Percentiles rank a stretch among this genome's conserved stretches.
These are phyloP conservation scores for Aureobasidium sp. DNA, from an alignment of 2,329 filamentous ascomycete genomes.

Conservation along the genomic window DNA sequence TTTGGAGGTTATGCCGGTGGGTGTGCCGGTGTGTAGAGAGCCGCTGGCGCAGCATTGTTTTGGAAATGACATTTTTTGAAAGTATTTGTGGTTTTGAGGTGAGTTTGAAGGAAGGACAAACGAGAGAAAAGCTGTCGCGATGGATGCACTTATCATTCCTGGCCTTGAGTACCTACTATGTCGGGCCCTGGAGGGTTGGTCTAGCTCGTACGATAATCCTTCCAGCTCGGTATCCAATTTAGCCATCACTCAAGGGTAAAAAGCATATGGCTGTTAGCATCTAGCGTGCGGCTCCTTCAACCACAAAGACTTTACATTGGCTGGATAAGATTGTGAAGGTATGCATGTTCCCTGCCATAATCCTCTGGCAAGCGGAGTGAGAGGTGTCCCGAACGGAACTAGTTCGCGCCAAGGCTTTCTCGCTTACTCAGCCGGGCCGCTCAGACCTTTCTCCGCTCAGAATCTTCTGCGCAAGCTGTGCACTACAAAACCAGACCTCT, in stretches of 20 bases:
- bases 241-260: not conserved
- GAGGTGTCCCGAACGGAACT: not conserved
- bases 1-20: slow-evolving; percentile 26
- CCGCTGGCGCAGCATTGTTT: slow-evolving; percentile 30
- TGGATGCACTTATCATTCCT: not conserved
- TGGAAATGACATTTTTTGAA: slow-evolving; percentile 13
- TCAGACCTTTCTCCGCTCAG: slow-evolving; percentile 5
- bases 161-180: not conserved
- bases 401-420: not conserved
- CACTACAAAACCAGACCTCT: slow-evolving; percentile 10
- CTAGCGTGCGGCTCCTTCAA: not conserved
- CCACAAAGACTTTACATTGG: not conserved
- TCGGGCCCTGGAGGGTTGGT: not conserved
- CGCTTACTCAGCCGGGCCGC: not conserved
- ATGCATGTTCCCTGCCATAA: not conserved
- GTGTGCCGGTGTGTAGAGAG: slow-evolving; percentile 29
- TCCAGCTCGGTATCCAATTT: not conserved
- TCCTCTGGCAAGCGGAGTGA: not conserved
- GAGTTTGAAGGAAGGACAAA: too few relatives aligned
- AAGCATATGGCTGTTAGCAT: too few relatives aligned
- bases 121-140: not conserved
- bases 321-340: not conserved
- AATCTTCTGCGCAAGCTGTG: slow-evolving; percentile 10
- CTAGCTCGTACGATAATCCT: slow-evolving; percentile 1
- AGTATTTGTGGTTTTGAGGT: not conserved